A percentile compares a stretch with the other conserved stretches of the same genome.
Evolutionary conservation across 345 rosid genomes (phyloP).

Genomic region (Pseudoturritis turrita): DNA sequence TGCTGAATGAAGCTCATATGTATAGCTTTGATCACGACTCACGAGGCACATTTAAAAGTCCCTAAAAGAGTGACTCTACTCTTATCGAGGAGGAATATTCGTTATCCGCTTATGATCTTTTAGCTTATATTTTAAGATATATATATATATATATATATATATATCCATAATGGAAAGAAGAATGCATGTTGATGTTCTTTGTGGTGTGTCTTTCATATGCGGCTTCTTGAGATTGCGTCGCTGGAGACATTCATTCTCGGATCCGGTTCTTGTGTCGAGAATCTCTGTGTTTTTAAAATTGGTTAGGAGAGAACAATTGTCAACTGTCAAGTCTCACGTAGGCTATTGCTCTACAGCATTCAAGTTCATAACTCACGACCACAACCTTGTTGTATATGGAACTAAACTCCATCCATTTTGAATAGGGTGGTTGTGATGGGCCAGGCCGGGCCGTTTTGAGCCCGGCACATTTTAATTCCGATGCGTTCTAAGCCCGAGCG

Average conservation of each 20-base stretch:
- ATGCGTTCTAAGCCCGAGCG: too few relatives aligned
- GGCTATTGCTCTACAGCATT: neutral
- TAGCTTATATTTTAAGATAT: neutral
- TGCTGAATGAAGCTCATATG: too few relatives aligned
- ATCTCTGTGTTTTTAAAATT: neutral
- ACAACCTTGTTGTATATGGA: neutral
- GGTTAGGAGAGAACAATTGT: neutral
- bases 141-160: too few relatives aligned
- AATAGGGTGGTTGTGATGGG: neutral
- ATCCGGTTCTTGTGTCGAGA: neutral
- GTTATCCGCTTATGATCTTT: neutral
- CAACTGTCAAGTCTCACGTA: neutral
- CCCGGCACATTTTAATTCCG: neutral
- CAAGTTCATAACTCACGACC: neutral
- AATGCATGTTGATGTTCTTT: neutral
- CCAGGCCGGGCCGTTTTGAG: neutral
- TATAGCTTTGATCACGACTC: too few relatives aligned
- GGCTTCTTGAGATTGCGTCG: neutral
- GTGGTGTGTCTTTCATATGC: slow-evolving; percentile 7
- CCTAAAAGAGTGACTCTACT: slow-evolving; percentile 47
- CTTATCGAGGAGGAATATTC: neutral
- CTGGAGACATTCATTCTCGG: neutral
- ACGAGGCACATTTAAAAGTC: slow-evolving; percentile 42
- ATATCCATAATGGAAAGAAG: neutral
- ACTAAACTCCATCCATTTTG: neutral